Conservation (phyloP, 495 filamentous ascomycete genomes). For the Aspergillus avenaceus region DNA sequence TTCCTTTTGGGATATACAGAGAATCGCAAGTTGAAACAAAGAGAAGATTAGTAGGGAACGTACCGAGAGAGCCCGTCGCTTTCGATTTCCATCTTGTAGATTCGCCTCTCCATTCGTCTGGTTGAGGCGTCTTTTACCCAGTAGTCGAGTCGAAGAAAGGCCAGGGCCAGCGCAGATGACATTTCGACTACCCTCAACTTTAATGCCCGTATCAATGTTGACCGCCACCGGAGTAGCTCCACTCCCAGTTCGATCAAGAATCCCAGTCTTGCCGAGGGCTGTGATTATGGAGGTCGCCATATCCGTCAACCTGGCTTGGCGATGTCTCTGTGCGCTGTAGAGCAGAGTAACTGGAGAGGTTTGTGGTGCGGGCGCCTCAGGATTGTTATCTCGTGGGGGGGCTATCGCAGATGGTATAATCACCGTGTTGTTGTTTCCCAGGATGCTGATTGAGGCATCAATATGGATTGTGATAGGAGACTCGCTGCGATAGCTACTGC, state of each 20-base stretch:
- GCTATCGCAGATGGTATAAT: constrained; percentile 17
- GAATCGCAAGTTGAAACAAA: background rate
- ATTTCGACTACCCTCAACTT: constrained; percentile 22
- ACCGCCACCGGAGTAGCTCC: constrained; percentile 6
- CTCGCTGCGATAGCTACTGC: background rate
- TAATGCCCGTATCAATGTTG: constrained; percentile 24
- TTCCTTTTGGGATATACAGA: too few relatives aligned
- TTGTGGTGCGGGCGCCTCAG: background rate
- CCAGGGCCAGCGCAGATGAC: constrained; percentile 12
- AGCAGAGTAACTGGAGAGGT: background rate
- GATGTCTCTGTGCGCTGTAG: constrained; percentile 6
- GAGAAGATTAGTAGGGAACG: constrained; percentile 4
- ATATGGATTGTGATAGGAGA: constrained; percentile 28
- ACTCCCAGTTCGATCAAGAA: background rate
- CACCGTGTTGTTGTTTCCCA: constrained; percentile 31
- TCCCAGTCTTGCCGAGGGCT: constrained; percentile 6
- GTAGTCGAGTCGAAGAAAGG: background rate
- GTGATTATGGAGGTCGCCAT: constrained; percentile 16
- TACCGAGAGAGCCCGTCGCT: constrained; percentile 28
- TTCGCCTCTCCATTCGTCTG: background rate
- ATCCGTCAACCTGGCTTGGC: constrained; percentile 14
- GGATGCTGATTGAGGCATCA: constrained; percentile 31
- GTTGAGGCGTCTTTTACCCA: background rate
- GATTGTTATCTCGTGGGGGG: background rate
- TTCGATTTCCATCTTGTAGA: constrained; percentile 5